phyloP scores from a whole-genome alignment of 129 eudicot species.

The Kitagawia praeruptora region DNA sequence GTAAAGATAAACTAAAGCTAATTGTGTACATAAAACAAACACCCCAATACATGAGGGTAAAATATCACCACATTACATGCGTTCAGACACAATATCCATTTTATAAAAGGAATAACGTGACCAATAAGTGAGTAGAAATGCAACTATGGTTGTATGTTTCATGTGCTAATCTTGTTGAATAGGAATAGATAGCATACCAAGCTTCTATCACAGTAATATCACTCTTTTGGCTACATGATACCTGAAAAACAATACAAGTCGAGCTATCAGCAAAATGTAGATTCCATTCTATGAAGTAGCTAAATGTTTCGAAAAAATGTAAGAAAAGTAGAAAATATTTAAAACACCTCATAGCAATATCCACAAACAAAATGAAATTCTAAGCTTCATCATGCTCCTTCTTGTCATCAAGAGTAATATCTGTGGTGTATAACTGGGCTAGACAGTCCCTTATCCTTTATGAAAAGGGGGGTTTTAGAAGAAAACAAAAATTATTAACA shows the following conservation, averaged over 20 bases:
- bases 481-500: too few relatives aligned
- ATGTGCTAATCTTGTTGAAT: not conserved
- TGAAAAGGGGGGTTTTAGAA: too few relatives aligned
- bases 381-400: too few relatives aligned
- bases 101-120: not conserved
- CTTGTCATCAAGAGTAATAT: too few relatives aligned
- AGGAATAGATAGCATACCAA: slow-evolving; percentile 44
- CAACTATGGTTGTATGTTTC: not conserved
- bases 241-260: slow-evolving; percentile 32
- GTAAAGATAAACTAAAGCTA: not conserved
- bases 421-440: too few relatives aligned
- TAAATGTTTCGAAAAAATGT: not conserved
- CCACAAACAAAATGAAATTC: too few relatives aligned
- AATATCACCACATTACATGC: not conserved
- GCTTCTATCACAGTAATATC: slow-evolving; percentile 53
- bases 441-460: too few relatives aligned
- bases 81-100: not conserved
- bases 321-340: too few relatives aligned
- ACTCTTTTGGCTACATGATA: slow-evolving; percentile 47
- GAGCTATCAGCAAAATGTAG: not conserved
- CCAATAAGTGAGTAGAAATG: not conserved
- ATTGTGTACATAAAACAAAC: not conserved
- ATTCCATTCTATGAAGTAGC: not conserved
- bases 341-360: too few relatives aligned
- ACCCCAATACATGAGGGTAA: not conserved